phyloP scores from a whole-genome alignment of 139 green algal species.

The Chlorella sorokiniana region DNA sequence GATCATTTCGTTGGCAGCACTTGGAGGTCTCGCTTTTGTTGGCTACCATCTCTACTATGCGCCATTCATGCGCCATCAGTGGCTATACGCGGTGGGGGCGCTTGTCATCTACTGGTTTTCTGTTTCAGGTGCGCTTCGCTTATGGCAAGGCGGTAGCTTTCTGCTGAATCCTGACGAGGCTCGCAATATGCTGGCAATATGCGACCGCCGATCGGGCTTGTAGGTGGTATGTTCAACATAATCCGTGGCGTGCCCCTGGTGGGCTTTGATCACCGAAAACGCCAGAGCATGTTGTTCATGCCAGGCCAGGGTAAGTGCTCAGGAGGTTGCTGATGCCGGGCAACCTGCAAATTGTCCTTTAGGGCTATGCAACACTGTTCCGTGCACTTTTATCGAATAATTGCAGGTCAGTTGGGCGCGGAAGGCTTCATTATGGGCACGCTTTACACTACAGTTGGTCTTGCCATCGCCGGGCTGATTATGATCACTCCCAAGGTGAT shows the following conservation, averaged over 20 bases:
- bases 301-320: constrained; percentile 17
- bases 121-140: constrained; percentile 50
- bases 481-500: constrained; percentile 44
- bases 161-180: background rate
- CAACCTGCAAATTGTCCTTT: too few species aligned
- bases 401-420: constrained; percentile 68
- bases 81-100: constrained; percentile 51
- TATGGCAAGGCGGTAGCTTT: too few species aligned
- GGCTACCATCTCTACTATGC: constrained; percentile 61
- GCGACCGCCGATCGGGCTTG: too few species aligned
- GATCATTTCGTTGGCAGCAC: constrained; percentile 39
- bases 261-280: constrained; percentile 29
- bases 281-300: constrained; percentile 38
- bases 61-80: constrained; percentile 50
- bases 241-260: constrained; percentile 84
- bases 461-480: constrained; percentile 55
- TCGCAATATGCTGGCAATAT: too few species aligned
- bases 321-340: too few species aligned
- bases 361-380: background rate
- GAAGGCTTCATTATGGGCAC: constrained; percentile 84
- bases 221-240: constrained; percentile 91
- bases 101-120: constrained; percentile 74
- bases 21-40: constrained; percentile 32
- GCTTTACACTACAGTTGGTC: constrained; percentile 66
- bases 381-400: background rate